These are phyloP conservation scores for Logfia minima DNA, from an alignment of 129 eudicot species.

Conservation along the genomic window DNA sequence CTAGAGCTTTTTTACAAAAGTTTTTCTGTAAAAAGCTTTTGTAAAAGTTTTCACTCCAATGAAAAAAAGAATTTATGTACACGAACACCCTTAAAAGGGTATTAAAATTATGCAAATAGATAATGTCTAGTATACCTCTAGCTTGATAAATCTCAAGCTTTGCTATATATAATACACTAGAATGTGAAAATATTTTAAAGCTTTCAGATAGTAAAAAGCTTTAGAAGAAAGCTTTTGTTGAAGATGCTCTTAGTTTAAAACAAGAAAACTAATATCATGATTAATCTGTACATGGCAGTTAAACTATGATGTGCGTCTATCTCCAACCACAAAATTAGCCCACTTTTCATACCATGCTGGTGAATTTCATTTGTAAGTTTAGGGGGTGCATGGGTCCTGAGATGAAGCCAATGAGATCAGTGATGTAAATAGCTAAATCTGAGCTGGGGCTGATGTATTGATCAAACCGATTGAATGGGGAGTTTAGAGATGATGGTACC, in stretches of 20 bases:
- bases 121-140: too few relatives aligned
- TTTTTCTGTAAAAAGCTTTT: too few relatives aligned
- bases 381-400: background rate
- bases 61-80: too few relatives aligned
- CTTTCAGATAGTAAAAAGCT: too few relatives aligned
- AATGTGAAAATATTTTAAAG: too few relatives aligned
- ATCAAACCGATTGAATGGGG: background rate
- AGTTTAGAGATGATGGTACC: slow-evolving; percentile 1
- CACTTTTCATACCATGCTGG: background rate
- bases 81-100: too few relatives aligned
- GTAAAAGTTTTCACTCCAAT: too few relatives aligned
- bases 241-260: background rate
- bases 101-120: too few relatives aligned
- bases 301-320: background rate
- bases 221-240: too few relatives aligned
- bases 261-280: background rate
- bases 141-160: too few relatives aligned
- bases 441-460: background rate
- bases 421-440: background rate
- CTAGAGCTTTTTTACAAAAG: too few relatives aligned
- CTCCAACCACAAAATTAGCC: background rate
- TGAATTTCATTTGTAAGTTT: background rate
- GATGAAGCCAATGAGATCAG: background rate
- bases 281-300: background rate
- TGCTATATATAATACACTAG: too few relatives aligned